These are phyloP conservation scores for Russula compacta DNA, from an alignment of 768 basidiomycete genomes.

Conservation along the genomic window DNA sequence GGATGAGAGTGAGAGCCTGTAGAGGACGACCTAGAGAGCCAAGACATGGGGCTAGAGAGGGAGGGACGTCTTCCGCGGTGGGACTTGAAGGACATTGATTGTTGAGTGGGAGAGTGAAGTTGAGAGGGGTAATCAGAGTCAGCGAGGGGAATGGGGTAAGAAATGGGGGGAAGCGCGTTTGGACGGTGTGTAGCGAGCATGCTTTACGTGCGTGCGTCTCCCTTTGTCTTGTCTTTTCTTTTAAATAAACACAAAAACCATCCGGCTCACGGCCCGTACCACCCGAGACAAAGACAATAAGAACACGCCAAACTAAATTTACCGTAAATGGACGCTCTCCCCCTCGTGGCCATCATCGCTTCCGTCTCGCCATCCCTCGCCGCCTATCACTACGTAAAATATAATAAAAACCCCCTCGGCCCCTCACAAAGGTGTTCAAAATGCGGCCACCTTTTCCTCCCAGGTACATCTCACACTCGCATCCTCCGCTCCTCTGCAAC, in stretches of 20 bases:
- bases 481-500: constrained; percentile 27
- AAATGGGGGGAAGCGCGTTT: constrained; percentile 3
- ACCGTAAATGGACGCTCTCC: constrained; percentile 21
- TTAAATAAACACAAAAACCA: background rate
- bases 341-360: constrained; percentile 41
- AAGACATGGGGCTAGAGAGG: constrained; percentile 34
- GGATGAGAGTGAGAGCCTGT: constrained; percentile 25
- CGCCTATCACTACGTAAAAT: constrained; percentile 48
- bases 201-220: constrained; percentile 6
- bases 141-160: constrained; percentile 13
- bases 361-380: constrained; percentile 48
- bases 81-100: constrained; percentile 19
- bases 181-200: constrained; percentile 14
- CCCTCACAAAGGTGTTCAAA: constrained; percentile 33
- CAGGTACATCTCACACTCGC: constrained; percentile 32
- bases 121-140: background rate
- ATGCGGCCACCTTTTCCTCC: constrained; percentile 45
- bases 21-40: constrained; percentile 34
- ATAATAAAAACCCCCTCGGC: constrained; percentile 22
- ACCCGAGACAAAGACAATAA: constrained; percentile 5
- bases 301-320: too few relatives aligned
- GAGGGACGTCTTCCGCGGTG: constrained; percentile 30
- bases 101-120: background rate
- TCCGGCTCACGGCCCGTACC: background rate
- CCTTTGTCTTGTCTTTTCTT: background rate